phyloP scores from a whole-genome alignment of 257 asterid species.

The Anisodus tanguticus region DNA sequence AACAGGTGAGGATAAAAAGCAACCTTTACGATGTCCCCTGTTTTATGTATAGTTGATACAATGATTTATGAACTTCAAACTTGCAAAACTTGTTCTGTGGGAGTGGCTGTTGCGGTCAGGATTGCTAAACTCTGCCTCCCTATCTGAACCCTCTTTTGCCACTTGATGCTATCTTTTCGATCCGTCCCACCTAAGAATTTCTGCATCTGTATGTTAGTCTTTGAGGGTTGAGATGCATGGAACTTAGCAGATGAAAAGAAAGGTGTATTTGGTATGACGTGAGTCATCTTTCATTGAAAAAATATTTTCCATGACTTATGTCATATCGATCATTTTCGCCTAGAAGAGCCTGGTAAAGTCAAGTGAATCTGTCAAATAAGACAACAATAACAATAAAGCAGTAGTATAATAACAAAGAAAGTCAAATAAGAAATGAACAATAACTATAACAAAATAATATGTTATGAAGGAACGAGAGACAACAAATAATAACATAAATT shows the following conservation, averaged over 20 bases:
- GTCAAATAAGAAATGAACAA: no score
- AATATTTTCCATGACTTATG: background rate
- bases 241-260: background rate
- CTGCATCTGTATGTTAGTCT: background rate
- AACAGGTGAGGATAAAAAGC: background rate
- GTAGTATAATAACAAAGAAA: no score
- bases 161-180: background rate
- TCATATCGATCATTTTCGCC: background rate
- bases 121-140: background rate
- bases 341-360: background rate
- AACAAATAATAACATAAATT: no score
- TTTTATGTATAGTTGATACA: background rate
- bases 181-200: background rate
- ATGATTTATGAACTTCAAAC: constrained; percentile 9
- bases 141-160: background rate
- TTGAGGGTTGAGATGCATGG: background rate
- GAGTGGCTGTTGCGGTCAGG: background rate
- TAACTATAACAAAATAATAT: no score
- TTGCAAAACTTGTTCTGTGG: background rate
- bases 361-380: background rate
- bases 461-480: no score
- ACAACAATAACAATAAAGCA: no score
- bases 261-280: background rate
- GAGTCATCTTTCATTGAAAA: background rate
- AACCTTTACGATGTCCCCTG: background rate